Base-by-base conservation (phyloP, 2,329 filamentous ascomycete genomes). In the Phialophora macrospora region DNA sequence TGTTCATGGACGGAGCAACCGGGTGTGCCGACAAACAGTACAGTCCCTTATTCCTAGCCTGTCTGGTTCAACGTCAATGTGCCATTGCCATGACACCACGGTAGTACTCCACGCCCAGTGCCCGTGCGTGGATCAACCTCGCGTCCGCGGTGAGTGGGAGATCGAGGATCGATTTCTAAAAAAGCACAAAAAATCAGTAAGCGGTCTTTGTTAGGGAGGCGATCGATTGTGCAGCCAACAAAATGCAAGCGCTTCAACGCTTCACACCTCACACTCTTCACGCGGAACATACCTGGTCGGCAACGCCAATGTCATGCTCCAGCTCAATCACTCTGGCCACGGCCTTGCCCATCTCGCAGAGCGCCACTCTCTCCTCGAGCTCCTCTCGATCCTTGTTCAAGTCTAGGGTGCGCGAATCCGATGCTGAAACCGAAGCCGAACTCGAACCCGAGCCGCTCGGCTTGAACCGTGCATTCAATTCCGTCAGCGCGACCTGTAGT, bases 281-380 rank as follows among this genome's bases (percentile, higher is more conserved):
- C 30, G 30, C 8, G 44, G 9, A 22, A 55, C 67, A 52, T 66
- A 68, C 68, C 68, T 68, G 65, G 22, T 65, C 60, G 51, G 48
- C 48, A n/a, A 69, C 24, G 2, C 52, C 60, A n/a, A 22, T 26
- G 17, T 65, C 59, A 22, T 46, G 24, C n/a, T 68, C 66, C 28
- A 62, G 46, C 22, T 69, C 66, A 34, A 64, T 26, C n/a, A 56
- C 44, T 68, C 85, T 84, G 9, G 90, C 90, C 66, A 94, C 87
- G 54, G 88, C 83, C 60, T 87, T 87, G 55, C 89, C 90, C 85
- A 97, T 96, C 74, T 96, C 92, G 69, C 89, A 88, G 61, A 94
- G 84, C 0, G 92, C 92, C 49, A 93, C 91, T 60, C 87, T 81
- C 74, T 90, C 85, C 68, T 87, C 78, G 67, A 86, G 79, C 52